Conservation (phyloP, 768 basidiomycete genomes). For the Serendipita sp. region DNA sequence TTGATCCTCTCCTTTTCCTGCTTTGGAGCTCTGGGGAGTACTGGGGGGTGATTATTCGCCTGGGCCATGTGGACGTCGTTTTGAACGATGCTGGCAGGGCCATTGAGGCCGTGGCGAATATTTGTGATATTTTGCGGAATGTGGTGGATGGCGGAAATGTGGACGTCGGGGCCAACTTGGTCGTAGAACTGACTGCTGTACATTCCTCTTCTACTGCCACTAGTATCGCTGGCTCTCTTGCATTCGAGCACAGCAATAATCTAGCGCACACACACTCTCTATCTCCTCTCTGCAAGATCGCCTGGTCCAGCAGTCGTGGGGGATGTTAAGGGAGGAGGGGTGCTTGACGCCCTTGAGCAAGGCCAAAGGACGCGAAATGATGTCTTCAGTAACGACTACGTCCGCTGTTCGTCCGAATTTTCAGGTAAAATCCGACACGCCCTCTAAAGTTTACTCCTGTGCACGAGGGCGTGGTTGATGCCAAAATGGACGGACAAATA, state of each 20-base stretch:
- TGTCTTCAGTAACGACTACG: too few species aligned
- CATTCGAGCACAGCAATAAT: neutral
- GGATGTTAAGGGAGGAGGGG: too few species aligned
- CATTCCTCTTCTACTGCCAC: conserved; percentile 18
- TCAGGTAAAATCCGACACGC: too few species aligned
- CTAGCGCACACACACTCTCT: too few species aligned
- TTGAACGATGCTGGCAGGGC: conserved; percentile 6
- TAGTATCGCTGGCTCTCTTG: neutral
- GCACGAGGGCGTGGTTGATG: too few species aligned
- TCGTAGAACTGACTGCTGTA: conserved; percentile 17
- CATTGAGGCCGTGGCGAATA: conserved; percentile 7
- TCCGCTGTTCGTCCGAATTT: too few species aligned
- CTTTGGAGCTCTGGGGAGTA: conserved; percentile 15
- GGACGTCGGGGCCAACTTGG: conserved; percentile 11
- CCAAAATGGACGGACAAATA: too few species aligned
- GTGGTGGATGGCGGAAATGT: conserved; percentile 13
- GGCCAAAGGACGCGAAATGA: too few species aligned
- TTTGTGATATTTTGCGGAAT: conserved; percentile 15
- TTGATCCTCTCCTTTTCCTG: conserved; percentile 40
- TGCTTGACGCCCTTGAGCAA: too few species aligned
- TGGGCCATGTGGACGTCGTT: conserved; percentile 17
- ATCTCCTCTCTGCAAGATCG: too few species aligned
- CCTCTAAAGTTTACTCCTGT: too few species aligned
- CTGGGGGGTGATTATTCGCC: conserved; percentile 12
- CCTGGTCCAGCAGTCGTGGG: too few species aligned